phyloP scores from a whole-genome alignment of 768 basidiomycete species.

The Lactarius vividus region DNA sequence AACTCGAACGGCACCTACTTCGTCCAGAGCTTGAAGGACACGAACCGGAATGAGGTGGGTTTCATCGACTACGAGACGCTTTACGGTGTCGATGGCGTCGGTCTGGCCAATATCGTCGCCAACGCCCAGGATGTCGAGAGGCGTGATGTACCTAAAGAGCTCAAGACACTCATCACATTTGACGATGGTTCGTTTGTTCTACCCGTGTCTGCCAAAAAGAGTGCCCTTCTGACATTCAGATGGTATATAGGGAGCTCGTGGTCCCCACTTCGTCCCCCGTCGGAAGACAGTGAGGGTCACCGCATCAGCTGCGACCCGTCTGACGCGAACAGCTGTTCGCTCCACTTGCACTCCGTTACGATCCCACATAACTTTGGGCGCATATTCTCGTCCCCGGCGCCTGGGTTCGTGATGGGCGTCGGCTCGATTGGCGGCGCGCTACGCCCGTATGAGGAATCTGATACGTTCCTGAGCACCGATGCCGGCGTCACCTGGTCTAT shows the following conservation, averaged over 20 bases:
- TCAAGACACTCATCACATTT: constrained; percentile 83
- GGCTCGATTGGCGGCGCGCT: constrained; percentile 77
- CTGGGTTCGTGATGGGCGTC: constrained; percentile 95
- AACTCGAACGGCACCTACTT: constrained; percentile 97
- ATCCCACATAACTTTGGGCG: constrained; percentile 90
- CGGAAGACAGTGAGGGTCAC: constrained; percentile 56
- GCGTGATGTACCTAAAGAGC: constrained; percentile 61
- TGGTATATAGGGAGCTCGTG: constrained; percentile 60
- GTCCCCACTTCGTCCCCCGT: constrained; percentile 59
- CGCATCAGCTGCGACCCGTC: constrained; percentile 59
- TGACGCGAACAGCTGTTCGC: constrained; percentile 62
- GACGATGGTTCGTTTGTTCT: constrained; percentile 62
- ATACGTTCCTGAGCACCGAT: constrained; percentile 91
- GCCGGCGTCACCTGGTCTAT: constrained; percentile 86
- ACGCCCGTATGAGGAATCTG: constrained; percentile 75
- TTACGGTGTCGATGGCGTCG: constrained; percentile 86
- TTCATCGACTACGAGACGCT: constrained; percentile 93
- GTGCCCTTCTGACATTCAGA: constrained; percentile 5
- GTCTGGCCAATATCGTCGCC: constrained; percentile 81
- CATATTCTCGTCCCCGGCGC: constrained; percentile 92
- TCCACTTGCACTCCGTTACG: constrained; percentile 93
- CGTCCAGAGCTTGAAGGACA: constrained; percentile 85
- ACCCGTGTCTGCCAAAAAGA: not conserved
- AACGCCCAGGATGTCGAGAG: constrained; percentile 85
- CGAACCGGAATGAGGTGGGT: constrained; percentile 84